These are phyloP conservation scores for Mycosphaerella sp. DNA, from an alignment of 2,329 filamentous ascomycete species.

Conservation along the genomic window DNA sequence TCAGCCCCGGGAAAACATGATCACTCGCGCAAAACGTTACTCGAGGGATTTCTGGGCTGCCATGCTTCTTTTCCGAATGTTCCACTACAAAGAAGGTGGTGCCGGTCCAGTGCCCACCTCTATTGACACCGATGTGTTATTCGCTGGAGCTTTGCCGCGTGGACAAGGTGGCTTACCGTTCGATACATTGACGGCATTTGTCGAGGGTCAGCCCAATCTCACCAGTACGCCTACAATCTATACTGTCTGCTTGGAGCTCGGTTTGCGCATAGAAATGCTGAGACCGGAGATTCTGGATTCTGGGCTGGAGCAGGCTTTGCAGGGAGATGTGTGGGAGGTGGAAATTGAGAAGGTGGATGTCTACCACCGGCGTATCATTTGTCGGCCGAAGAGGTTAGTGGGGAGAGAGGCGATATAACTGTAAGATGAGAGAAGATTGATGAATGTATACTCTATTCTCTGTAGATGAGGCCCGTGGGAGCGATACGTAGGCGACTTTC, in stretches of 20 bases:
- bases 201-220: conserved; percentile 1
- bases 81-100: conserved; percentile 37
- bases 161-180: conserved; percentile 17
- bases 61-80: conserved; percentile 53
- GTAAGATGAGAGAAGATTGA: too few species aligned
- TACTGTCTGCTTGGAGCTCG: conserved; percentile 22
- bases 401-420: conserved; percentile 19
- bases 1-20: conserved; percentile 42
- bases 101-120: not conserved
- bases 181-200: conserved; percentile 12
- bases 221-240: not conserved
- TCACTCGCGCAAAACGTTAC: conserved; percentile 35
- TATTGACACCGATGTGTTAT: not conserved
- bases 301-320: conserved; percentile 15
- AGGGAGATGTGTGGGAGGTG: conserved; percentile 46
- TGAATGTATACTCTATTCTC: too few species aligned
- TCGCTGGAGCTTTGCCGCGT: not conserved
- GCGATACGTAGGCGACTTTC: too few species aligned
- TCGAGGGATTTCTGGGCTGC: conserved; percentile 46
- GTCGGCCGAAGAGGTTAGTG: conserved; percentile 38
- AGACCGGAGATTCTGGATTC: conserved; percentile 13
- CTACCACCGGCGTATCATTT: conserved; percentile 30
- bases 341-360: conserved; percentile 35
- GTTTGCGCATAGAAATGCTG: conserved; percentile 17
- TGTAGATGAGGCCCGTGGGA: too few species aligned